Percentiles rank a stretch among this genome's conserved stretches.
These are phyloP conservation scores for Phanerodontia chrysosporium DNA, from an alignment of 768 basidiomycete genomes.

Conservation along the genomic window DNA sequence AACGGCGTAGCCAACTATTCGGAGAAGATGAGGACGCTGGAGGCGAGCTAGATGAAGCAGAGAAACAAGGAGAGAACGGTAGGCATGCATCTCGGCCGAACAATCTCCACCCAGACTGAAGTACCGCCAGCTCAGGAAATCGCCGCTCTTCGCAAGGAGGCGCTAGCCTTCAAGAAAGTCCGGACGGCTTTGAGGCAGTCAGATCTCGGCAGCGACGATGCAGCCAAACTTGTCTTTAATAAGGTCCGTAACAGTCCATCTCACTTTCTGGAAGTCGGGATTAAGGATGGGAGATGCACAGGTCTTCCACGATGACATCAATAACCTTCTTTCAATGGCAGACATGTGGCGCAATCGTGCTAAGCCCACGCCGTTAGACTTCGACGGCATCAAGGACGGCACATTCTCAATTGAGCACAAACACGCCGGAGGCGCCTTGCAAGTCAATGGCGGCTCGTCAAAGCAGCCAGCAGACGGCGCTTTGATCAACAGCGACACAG, in stretches of 20 bases:
- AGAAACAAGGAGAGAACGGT: conserved; percentile 94
- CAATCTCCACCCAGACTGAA: background rate
- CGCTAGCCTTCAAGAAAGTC: conserved; percentile 80
- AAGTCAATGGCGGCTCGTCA: conserved; percentile 19
- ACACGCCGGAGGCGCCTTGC: conserved; percentile 15
- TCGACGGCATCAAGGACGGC: conserved; percentile 65
- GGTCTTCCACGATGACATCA: conserved; percentile 88
- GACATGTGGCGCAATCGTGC: conserved; percentile 96
- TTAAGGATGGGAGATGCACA: conserved; percentile 25
- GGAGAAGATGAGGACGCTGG: conserved; percentile 86
- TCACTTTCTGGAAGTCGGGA: background rate
- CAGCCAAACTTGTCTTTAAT: conserved; percentile 72
- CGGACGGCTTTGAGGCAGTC: conserved; percentile 57
- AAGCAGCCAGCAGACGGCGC: conserved; percentile 9
- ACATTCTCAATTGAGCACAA: conserved; percentile 44
- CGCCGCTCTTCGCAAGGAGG: conserved; percentile 83
- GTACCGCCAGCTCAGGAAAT: conserved; percentile 75
- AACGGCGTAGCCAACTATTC: conserved; percentile 71
- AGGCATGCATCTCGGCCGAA: conserved; percentile 14
- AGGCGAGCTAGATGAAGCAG: conserved; percentile 86
- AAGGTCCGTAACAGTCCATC: conserved; percentile 52
- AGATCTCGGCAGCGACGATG: conserved; percentile 30
- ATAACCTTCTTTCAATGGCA: conserved; percentile 83
- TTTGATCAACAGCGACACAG: conserved; percentile 22
- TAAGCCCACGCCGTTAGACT: conserved; percentile 83